Percentiles rank a stretch among this genome's conserved stretches.
Evolutionary conservation across 2,329 filamentous ascomycete genomes (phyloP).

Genomic region (Diatrype stigma): DNA sequence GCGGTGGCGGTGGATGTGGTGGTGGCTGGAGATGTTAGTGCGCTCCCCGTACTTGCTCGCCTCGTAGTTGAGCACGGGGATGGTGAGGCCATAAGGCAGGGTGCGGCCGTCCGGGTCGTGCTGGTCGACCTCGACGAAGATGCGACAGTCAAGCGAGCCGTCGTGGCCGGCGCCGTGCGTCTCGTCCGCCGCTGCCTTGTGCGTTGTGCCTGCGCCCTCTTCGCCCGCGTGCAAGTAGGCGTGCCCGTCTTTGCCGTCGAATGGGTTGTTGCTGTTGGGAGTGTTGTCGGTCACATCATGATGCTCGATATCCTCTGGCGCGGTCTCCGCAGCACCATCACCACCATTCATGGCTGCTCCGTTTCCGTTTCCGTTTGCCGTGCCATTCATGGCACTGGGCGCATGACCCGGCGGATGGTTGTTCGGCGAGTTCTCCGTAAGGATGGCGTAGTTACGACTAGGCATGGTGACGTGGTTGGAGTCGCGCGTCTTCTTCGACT

Average conservation of each 20-base stretch:
- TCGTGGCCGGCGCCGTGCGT: conserved; percentile 52
- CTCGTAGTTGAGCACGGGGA: conserved; percentile 60
- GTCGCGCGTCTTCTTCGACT: conserved; percentile 64
- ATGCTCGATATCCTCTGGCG: conserved; percentile 1
- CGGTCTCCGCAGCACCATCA: conserved; percentile 6
- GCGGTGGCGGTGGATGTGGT: conserved; percentile 16
- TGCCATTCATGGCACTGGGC: no score
- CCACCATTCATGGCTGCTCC: conserved; percentile 11
- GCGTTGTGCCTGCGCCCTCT: conserved; percentile 68
- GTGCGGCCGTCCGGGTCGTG: conserved; percentile 77
- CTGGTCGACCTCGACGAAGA: conserved; percentile 85
- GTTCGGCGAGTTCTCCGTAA: conserved; percentile 79
- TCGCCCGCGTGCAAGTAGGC: conserved; percentile 72
- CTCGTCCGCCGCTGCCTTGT: conserved; percentile 63
- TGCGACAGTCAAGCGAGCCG: conserved; percentile 70
- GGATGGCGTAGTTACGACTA: conserved; percentile 86
- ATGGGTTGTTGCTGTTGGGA: conserved; percentile 4
- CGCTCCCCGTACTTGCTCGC: conserved; percentile 25
- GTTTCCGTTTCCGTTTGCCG: conserved; percentile 1
- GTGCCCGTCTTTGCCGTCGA: conserved; percentile 61
- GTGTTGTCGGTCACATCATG: no score
- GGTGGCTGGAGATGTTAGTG: conserved; percentile 17
- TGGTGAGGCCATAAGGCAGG: conserved; percentile 75
- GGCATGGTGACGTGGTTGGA: conserved; percentile 87
- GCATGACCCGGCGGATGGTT: conserved; percentile 26